These are phyloP conservation scores for Ceratocystis eucalypticola DNA, from an alignment of 2,329 filamentous ascomycete genomes.

Conservation along the genomic window DNA sequence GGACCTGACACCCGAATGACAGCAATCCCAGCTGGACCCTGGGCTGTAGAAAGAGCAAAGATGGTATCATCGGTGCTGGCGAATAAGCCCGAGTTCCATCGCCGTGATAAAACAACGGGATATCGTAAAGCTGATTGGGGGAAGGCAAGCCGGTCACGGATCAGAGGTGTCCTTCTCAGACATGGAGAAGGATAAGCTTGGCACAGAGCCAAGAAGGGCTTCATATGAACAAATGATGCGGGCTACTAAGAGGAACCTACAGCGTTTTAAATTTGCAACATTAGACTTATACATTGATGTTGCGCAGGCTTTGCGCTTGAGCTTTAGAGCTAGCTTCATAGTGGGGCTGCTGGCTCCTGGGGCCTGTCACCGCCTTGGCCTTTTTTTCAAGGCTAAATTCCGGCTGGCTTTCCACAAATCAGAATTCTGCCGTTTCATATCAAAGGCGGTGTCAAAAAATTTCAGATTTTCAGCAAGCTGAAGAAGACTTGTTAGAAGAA, in stretches of 20 bases:
- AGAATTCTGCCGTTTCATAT: constrained; percentile 16
- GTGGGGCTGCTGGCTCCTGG: constrained; percentile 3
- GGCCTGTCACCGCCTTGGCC: constrained; percentile 4
- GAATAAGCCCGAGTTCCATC: constrained; percentile 7
- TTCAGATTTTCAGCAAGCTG: constrained; percentile 18
- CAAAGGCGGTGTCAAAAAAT: constrained; percentile 20
- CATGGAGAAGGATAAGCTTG: neutral
- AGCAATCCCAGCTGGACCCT: constrained; percentile 78
- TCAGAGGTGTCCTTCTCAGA: neutral
- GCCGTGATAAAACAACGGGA: neutral
- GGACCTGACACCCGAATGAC: constrained; percentile 78
- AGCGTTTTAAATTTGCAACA: neutral
- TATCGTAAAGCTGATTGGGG: neutral
- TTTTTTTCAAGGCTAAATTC: constrained; percentile 14
- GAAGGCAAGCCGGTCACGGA: neutral
- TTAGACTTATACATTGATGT: neutral
- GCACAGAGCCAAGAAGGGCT: neutral
- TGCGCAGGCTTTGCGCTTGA: neutral
- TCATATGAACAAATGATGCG: neutral
- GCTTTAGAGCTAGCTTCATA: neutral
- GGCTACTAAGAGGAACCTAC: neutral
- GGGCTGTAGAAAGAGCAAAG: constrained; percentile 79
- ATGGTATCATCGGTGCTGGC: constrained; percentile 49
- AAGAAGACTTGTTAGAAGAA: constrained; percentile 1
- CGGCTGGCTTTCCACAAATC: constrained; percentile 6